phyloP scores from a whole-genome alignment of 352 stramenopile species.

The Globisporangium lucens region DNA sequence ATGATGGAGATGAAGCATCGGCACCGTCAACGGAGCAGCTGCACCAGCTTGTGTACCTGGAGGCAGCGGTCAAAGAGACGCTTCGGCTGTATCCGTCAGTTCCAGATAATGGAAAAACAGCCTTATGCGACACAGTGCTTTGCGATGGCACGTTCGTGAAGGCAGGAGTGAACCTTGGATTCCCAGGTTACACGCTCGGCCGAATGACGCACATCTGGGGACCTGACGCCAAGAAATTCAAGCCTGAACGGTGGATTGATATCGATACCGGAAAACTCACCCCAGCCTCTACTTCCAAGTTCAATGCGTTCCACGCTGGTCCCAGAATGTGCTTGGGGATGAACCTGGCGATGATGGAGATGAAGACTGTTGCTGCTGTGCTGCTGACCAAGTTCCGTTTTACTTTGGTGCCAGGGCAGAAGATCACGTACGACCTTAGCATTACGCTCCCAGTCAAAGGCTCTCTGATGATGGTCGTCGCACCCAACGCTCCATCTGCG shows the following conservation, averaged over 20 bases:
- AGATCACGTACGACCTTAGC: slow-evolving; percentile 26
- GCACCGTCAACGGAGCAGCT: slow-evolving; percentile 5
- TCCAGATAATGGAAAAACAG: slow-evolving; percentile 25
- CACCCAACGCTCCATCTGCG: neutral
- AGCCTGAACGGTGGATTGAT: slow-evolving; percentile 49
- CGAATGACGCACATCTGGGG: slow-evolving; percentile 46
- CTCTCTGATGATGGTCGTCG: slow-evolving; percentile 18
- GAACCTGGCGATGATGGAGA: neutral
- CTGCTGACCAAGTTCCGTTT: slow-evolving; percentile 48
- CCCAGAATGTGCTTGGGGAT: slow-evolving; percentile 45
- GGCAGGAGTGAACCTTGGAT: slow-evolving; percentile 27
- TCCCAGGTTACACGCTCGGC: slow-evolving; percentile 37
- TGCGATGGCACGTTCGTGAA: slow-evolving; percentile 55
- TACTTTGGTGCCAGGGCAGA: slow-evolving; percentile 19
- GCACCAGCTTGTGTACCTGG: slow-evolving; percentile 16
- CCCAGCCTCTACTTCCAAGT: slow-evolving; percentile 34
- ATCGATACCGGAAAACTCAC: slow-evolving; percentile 23
- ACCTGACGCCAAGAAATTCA: slow-evolving; percentile 34
- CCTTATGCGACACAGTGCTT: slow-evolving; percentile 39
- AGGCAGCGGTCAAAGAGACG: slow-evolving; percentile 28
- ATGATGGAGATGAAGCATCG: neutral
- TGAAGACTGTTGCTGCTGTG: too few relatives aligned
- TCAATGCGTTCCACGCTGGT: slow-evolving; percentile 49
- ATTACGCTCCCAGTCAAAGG: slow-evolving; percentile 34
- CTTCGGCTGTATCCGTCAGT: slow-evolving; percentile 32